Percentiles rank a stretch among this genome's conserved stretches.
These are phyloP conservation scores for Lanmaoa pseudosensibilis DNA, from an alignment of 768 basidiomycete genomes.

Conservation along the genomic window DNA sequence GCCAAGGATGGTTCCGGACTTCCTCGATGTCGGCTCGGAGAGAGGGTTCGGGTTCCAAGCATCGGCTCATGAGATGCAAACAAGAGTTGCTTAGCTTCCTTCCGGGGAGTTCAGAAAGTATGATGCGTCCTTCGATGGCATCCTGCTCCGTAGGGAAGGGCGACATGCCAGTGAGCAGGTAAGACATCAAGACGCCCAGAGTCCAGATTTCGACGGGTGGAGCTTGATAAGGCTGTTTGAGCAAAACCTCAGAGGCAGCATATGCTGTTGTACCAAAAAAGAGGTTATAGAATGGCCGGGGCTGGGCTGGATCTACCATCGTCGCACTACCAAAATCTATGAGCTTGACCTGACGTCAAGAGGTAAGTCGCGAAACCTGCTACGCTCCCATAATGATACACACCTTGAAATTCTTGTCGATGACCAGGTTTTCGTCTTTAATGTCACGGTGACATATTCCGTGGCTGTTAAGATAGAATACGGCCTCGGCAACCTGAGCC, in stretches of 20 bases:
- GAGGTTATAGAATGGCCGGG: slow-evolving; percentile 66
- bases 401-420: slow-evolving; percentile 72
- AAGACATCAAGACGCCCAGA: slow-evolving; percentile 91
- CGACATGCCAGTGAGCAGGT: slow-evolving; percentile 87
- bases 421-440: slow-evolving; percentile 93
- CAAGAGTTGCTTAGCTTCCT: slow-evolving; percentile 46
- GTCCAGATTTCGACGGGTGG: slow-evolving; percentile 97
- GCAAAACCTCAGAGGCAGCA: slow-evolving; percentile 91
- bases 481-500: slow-evolving; percentile 82
- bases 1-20: slow-evolving; percentile 85
- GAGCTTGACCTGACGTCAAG: slow-evolving; percentile 69
- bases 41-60: slow-evolving; percentile 82
- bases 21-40: slow-evolving; percentile 79
- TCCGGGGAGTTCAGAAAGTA: slow-evolving; percentile 44
- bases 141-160: slow-evolving; percentile 89
- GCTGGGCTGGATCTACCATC: slow-evolving; percentile 59
- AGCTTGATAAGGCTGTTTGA: slow-evolving; percentile 85
- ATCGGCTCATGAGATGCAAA: slow-evolving; percentile 66
- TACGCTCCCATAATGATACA: neutral
- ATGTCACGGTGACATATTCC: slow-evolving; percentile 95
- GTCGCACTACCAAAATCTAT: slow-evolving; percentile 95
- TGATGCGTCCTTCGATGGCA: slow-evolving; percentile 65
- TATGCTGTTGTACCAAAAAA: slow-evolving; percentile 97
- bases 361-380: slow-evolving; percentile 11
- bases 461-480: slow-evolving; percentile 73